Evolutionary conservation across 2,329 filamentous ascomycete species (phyloP).

Genomic region (Sclerotinia sclerotiorum): DNA sequence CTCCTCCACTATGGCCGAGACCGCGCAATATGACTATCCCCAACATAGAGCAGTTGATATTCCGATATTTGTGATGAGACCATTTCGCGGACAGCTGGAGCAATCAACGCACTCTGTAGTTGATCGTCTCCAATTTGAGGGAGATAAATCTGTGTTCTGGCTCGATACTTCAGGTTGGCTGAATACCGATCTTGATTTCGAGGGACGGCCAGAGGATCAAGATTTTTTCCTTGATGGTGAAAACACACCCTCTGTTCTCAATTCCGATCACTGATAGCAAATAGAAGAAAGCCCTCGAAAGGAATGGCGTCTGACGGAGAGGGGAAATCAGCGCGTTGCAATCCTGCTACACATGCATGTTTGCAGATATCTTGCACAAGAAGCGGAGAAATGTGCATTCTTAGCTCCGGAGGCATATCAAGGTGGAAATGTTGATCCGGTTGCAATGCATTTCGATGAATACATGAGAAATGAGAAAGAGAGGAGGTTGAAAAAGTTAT

Average conservation of each 20-base stretch:
- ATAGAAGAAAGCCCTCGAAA: constrained; percentile 32
- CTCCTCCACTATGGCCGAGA: constrained; percentile 22
- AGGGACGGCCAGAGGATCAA: constrained; percentile 30
- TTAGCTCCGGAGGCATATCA: constrained; percentile 39
- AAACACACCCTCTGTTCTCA: background rate
- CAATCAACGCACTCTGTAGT: constrained; percentile 41
- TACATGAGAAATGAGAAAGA: constrained; percentile 31
- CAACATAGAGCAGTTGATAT: constrained; percentile 35
- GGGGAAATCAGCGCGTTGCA: constrained; percentile 42
- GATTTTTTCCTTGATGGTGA: constrained; percentile 40
- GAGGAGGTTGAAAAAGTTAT: constrained; percentile 31
- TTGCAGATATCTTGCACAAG: constrained; percentile 42
- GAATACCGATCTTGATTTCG: constrained; percentile 34
- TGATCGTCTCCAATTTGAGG: constrained; percentile 39
- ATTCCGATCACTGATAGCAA: background rate
- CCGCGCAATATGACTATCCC: constrained; percentile 25
- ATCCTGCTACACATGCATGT: constrained; percentile 43
- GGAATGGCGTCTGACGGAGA: constrained; percentile 40
- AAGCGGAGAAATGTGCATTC: constrained; percentile 40
- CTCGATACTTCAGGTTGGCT: constrained; percentile 46
- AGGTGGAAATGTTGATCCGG: constrained; percentile 27
- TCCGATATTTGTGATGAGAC: constrained; percentile 44
- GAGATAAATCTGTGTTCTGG: constrained; percentile 43
- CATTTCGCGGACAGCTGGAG: constrained; percentile 41
- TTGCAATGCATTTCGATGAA: constrained; percentile 30